Evolutionary conservation across 768 basidiomycete genomes (phyloP).

Genomic region (Suillus hirtellus): DNA sequence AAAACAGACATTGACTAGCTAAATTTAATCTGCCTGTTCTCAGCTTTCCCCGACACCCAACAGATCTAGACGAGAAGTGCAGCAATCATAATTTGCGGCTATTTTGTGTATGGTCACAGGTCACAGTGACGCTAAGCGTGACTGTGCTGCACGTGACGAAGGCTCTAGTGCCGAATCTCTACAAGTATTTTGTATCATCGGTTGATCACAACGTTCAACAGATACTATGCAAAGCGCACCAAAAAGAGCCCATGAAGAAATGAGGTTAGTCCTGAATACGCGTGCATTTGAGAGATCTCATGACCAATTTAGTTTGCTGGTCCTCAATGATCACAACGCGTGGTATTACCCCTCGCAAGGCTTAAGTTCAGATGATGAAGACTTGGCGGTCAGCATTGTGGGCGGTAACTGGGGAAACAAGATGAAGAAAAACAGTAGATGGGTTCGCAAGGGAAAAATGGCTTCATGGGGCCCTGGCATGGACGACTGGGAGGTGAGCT

Average conservation of each 20-base stretch:
- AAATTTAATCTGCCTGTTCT: no score
- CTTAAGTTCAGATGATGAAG: constrained; percentile 63
- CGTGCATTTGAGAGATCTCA: constrained; percentile 13
- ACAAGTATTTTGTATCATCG: background rate
- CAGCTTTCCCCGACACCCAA: no score
- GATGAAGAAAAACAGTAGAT: constrained; percentile 69
- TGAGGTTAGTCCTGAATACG: constrained; percentile 24
- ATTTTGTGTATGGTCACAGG: no score
- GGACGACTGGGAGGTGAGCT: constrained; percentile 80
- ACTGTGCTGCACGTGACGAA: no score
- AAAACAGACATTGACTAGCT: no score
- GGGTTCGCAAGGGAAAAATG: constrained; percentile 82
- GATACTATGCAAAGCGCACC: constrained; percentile 22
- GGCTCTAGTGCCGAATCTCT: no score
- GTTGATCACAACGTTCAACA: background rate
- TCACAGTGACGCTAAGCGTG: no score
- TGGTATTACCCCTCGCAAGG: constrained; percentile 89
- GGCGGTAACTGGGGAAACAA: constrained; percentile 88
- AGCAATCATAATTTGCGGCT: no score
- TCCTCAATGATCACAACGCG: constrained; percentile 69
- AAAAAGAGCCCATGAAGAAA: constrained; percentile 32
- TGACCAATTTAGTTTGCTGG: constrained; percentile 36
- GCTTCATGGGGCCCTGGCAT: constrained; percentile 80
- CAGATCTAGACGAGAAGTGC: no score
- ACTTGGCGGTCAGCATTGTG: constrained; percentile 46